Evolutionary conservation across 768 basidiomycete species (phyloP).

Genomic region (Pulveroboletus sp.): DNA sequence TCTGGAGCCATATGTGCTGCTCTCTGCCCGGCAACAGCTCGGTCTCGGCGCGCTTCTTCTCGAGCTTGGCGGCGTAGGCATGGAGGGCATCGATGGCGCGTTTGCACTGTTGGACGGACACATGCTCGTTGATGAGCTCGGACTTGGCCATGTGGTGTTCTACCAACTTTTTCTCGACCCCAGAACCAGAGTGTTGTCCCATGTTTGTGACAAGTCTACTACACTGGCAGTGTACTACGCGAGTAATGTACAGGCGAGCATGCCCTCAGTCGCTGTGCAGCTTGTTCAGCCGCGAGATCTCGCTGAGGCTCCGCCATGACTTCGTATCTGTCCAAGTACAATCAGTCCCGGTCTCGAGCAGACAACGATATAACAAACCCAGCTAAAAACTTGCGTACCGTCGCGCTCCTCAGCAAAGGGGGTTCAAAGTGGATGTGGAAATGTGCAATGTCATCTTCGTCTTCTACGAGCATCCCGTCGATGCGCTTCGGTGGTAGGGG

Average conservation of each 20-base stretch:
- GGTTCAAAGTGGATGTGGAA: slow-evolving; percentile 87
- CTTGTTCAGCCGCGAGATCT: slow-evolving; percentile 87
- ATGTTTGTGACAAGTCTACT: slow-evolving; percentile 10
- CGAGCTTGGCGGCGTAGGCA: slow-evolving; percentile 62
- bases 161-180: slow-evolving; percentile 1
- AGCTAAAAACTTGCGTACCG: slow-evolving; percentile 84
- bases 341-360: not conserved
- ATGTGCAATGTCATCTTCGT: slow-evolving; percentile 63
- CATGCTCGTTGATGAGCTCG: slow-evolving; percentile 65
- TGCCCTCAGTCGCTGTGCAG: slow-evolving; percentile 60
- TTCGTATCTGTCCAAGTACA: slow-evolving; percentile 59
- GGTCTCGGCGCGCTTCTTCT: slow-evolving; percentile 62
- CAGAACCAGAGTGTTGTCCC: slow-evolving; percentile 19
- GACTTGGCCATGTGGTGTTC: slow-evolving; percentile 39
- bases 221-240: no score
- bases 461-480: slow-evolving; percentile 28
- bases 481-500: slow-evolving; percentile 47
- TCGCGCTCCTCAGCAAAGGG: slow-evolving; percentile 78
- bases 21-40: slow-evolving; percentile 79
- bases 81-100: slow-evolving; percentile 80
- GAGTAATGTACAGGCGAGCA: slow-evolving; percentile 61
- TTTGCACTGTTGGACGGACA: slow-evolving; percentile 70
- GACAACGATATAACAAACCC: slow-evolving; percentile 50
- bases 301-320: slow-evolving; percentile 89
- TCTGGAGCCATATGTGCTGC: slow-evolving; percentile 84